phyloP scores from a whole-genome alignment of 192 early-diverging fungal species.

The Jimgerdemannia flammicorona region DNA sequence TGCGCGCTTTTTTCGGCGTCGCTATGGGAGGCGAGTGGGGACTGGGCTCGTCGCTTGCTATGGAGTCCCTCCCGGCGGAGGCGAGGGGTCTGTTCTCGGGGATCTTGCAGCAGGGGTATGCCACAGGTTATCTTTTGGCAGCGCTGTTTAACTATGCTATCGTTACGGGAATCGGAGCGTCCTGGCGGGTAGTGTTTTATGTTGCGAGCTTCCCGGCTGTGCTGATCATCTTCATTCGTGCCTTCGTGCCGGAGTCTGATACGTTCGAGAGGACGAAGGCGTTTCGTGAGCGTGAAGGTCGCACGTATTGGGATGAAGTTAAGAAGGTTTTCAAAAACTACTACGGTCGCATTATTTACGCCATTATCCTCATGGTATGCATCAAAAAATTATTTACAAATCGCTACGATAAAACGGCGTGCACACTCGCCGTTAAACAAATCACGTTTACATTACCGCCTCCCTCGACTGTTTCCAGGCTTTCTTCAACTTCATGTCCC shows the following conservation, averaged over 20 bases:
- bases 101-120: slow-evolving; percentile 71
- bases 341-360: slow-evolving; percentile 53
- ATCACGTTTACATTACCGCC: too few species aligned
- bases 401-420: too few species aligned
- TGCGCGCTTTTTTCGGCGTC: slow-evolving; percentile 64
- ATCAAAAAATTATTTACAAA: too few species aligned
- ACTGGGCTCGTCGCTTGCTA: slow-evolving; percentile 63
- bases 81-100: slow-evolving; percentile 71
- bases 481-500: slow-evolving; percentile 67
- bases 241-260: slow-evolving; percentile 62
- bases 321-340: slow-evolving; percentile 32
- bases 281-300: slow-evolving; percentile 17
- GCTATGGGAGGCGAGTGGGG: slow-evolving; percentile 76
- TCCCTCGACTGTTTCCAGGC: background rate
- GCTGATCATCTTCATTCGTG: slow-evolving; percentile 53
- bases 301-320: slow-evolving; percentile 16
- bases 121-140: slow-evolving; percentile 64
- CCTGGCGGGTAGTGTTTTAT: slow-evolving; percentile 72
- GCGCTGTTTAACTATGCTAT: slow-evolving; percentile 54
- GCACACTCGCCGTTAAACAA: too few species aligned
- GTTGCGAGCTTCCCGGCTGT: slow-evolving; percentile 55
- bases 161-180: slow-evolving; percentile 38
- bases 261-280: slow-evolving; percentile 42
- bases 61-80: slow-evolving; percentile 67
- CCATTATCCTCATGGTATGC: slow-evolving; percentile 49